Conservation (phyloP, 805 yeast genomes). For the Metschnikowia shivogae region DNA sequence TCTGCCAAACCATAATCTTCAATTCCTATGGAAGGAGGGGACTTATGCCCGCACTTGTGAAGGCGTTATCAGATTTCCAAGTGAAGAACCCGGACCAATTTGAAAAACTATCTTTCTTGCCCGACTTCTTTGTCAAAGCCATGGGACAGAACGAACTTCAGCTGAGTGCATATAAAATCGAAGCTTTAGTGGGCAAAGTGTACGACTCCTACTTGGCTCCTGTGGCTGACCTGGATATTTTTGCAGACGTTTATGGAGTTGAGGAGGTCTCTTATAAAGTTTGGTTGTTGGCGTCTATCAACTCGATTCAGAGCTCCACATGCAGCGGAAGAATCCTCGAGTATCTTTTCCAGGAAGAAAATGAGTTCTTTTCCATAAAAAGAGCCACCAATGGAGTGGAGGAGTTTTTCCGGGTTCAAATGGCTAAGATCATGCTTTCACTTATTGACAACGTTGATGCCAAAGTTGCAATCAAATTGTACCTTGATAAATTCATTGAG, state of each 20-base stretch:
- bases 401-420: constrained; percentile 58
- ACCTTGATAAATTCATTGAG: constrained; percentile 33
- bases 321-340: constrained; percentile 32
- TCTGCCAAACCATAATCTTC: constrained; percentile 42
- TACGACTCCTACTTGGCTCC: constrained; percentile 45
- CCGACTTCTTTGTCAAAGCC: constrained; percentile 42
- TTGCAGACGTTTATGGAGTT: constrained; percentile 49
- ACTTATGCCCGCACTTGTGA: constrained; percentile 57
- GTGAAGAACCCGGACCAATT: constrained; percentile 26
- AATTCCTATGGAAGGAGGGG: constrained; percentile 62
- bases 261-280: constrained; percentile 55
- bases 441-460: constrained; percentile 34
- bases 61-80: constrained; percentile 44
- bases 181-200: constrained; percentile 48
- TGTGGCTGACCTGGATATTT: constrained; percentile 27
- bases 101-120: constrained; percentile 47
- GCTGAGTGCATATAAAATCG: constrained; percentile 55
- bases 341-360: constrained; percentile 34
- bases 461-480: neutral
- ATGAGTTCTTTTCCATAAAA: constrained; percentile 41
- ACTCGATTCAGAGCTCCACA: constrained; percentile 23
- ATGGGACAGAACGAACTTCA: constrained; percentile 51
- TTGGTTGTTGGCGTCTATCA: constrained; percentile 45
- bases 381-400: constrained; percentile 66
- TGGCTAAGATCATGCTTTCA: constrained; percentile 51